Conservation (phyloP, 768 basidiomycete genomes). For the Collybia nuda region DNA sequence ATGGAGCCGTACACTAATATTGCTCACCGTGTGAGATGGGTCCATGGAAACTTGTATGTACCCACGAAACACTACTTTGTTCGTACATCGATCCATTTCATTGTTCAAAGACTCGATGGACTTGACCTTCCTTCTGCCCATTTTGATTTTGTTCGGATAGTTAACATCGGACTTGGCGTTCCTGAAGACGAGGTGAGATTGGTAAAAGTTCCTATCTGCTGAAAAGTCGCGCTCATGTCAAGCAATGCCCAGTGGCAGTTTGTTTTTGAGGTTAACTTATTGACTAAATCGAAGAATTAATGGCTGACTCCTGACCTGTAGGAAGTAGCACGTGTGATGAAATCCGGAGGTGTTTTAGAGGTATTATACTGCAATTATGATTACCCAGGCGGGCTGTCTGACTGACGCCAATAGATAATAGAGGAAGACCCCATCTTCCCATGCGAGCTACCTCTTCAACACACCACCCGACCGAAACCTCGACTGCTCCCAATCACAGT, state of each 20-base stretch:
- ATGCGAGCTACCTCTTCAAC: conserved; percentile 28
- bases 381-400: too few relatives aligned
- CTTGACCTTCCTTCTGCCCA: conserved; percentile 56
- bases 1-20: conserved; percentile 38
- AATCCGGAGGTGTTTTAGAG: conserved; percentile 63
- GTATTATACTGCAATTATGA: conserved; percentile 25
- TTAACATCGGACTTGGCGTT: conserved; percentile 62
- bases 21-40: conserved; percentile 57
- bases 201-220: neutral
- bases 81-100: conserved; percentile 5
- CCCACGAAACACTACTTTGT: conserved; percentile 1
- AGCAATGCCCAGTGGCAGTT: conserved; percentile 53
- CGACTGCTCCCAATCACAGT: conserved; percentile 17
- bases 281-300: too few relatives aligned
- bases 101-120: conserved; percentile 50
- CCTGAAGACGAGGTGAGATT: conserved; percentile 64
- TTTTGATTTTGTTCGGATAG: conserved; percentile 70
- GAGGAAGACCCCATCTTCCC: conserved; percentile 79
- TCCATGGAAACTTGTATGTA: conserved; percentile 65
- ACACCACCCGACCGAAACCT: neutral
- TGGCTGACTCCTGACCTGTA: conserved; percentile 22
- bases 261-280: conserved; percentile 49
- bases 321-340: conserved; percentile 70
- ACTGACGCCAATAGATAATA: conserved; percentile 47
- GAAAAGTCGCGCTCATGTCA: conserved; percentile 1